phyloP scores from a whole-genome alignment of 176 grass and related monocot species.

The Oryza brachyantha region DNA sequence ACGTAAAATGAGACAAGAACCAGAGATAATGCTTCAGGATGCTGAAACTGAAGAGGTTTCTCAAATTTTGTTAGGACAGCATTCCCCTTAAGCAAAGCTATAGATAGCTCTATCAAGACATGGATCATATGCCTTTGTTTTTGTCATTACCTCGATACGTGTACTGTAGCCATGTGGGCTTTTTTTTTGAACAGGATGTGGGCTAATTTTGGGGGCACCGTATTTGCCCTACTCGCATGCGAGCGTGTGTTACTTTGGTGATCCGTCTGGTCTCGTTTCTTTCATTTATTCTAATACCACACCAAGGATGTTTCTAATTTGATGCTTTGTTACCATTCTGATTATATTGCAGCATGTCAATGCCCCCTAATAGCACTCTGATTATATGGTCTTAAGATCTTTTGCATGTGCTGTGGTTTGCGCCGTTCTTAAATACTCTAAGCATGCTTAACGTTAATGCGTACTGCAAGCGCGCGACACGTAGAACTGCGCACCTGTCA shows the following conservation, averaged over 20 bases:
- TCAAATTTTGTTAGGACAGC: slow-evolving; percentile 10
- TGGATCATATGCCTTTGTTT: background rate
- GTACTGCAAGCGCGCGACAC: too few species aligned
- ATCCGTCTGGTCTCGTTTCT: background rate
- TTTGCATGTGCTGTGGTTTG: too few species aligned
- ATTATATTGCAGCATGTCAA: background rate
- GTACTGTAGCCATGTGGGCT: background rate
- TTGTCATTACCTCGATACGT: background rate
- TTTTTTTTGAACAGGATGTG: too few species aligned
- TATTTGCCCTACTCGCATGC: background rate
- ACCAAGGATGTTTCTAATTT: background rate
- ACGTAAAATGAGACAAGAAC: slow-evolving; percentile 48
- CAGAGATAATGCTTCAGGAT: too few species aligned
- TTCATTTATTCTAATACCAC: background rate
- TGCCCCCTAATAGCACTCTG: background rate
- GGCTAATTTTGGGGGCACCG: background rate
- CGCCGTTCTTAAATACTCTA: too few species aligned
- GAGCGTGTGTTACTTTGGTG: background rate
- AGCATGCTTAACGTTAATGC: too few species aligned
- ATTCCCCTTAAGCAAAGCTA: background rate
- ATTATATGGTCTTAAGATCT: too few species aligned
- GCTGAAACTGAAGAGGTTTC: slow-evolving; percentile 20
- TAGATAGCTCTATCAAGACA: background rate
- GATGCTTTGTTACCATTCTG: background rate
- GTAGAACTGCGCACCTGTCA: too few species aligned